Evolutionary conservation across 1,139 yeast species (phyloP).

Genomic region (Pneumocystis murina): DNA sequence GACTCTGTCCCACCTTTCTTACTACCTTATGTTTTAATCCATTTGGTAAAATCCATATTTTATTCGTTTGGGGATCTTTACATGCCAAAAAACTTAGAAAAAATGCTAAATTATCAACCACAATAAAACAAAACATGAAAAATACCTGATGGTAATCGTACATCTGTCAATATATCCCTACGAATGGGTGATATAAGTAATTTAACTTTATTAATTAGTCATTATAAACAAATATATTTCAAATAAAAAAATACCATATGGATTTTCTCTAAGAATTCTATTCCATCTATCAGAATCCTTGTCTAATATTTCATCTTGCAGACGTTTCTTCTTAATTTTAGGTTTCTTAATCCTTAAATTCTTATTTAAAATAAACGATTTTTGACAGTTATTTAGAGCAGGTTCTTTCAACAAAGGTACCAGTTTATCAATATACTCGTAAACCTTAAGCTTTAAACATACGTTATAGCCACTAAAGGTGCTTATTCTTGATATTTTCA

Average conservation of each 20-base stretch:
- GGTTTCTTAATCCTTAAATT: neutral
- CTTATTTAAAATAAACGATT: neutral
- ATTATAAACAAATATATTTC: neutral
- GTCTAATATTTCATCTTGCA: neutral
- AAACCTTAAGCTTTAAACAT: neutral
- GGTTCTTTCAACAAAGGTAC: neutral
- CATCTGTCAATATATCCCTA: neutral
- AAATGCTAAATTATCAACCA: neutral
- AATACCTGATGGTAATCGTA: neutral
- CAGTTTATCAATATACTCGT: neutral
- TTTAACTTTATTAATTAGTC: neutral
- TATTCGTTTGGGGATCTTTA: neutral
- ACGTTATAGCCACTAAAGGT: neutral
- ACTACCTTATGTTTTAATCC: neutral
- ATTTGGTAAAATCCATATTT: conserved; percentile 2
- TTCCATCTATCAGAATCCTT: neutral
- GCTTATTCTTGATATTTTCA: neutral
- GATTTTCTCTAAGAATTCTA: neutral
- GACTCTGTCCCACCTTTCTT: neutral
- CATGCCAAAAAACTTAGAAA: neutral
- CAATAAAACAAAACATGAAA: neutral
- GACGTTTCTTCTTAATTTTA: neutral
- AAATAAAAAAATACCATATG: neutral
- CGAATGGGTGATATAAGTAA: neutral
- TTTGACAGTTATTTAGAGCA: neutral